Percentiles rank a stretch among this genome's conserved stretches.
These are phyloP conservation scores for Linnemannia hyalina DNA, from an alignment of 192 early-diverging fungal species.

Conservation along the genomic window DNA sequence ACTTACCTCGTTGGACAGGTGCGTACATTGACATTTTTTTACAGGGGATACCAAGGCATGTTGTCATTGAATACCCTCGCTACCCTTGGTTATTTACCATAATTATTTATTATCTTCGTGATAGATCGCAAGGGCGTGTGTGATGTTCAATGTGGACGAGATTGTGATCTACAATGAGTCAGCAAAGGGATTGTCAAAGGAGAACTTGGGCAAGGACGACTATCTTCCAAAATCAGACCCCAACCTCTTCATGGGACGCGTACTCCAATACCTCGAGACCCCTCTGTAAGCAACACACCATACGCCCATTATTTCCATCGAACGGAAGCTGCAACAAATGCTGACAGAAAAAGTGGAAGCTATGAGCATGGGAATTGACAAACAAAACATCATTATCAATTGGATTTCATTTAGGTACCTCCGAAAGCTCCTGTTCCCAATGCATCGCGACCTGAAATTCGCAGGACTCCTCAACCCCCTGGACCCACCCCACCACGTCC, in stretches of 20 bases:
- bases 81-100: neutral
- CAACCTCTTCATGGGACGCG: conserved; percentile 72
- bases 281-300: conserved; percentile 62
- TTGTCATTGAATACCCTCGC: neutral
- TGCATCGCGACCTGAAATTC: conserved; percentile 73
- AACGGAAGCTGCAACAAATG: no score
- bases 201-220: conserved; percentile 55
- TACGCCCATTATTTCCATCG: neutral
- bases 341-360: no score
- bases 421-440: conserved; percentile 75
- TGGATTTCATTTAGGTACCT: conserved; percentile 59
- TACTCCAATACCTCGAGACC: conserved; percentile 78
- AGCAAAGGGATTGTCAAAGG: conserved; percentile 37
- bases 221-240: conserved; percentile 63
- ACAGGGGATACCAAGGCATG: no score
- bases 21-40: neutral
- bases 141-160: conserved; percentile 76
- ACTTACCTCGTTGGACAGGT: conserved; percentile 81
- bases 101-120: neutral
- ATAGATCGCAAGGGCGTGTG: conserved; percentile 70
- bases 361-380: no score
- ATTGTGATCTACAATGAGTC: conserved; percentile 76
- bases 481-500: conserved; percentile 77
- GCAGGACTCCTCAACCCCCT: conserved; percentile 74
- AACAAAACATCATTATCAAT: no score